Percentiles rank a stretch among this genome's conserved stretches.
These are phyloP conservation scores for Coccomyxa subellipsoidea DNA, from an alignment of 163 green algal species.

Conservation along the genomic window DNA sequence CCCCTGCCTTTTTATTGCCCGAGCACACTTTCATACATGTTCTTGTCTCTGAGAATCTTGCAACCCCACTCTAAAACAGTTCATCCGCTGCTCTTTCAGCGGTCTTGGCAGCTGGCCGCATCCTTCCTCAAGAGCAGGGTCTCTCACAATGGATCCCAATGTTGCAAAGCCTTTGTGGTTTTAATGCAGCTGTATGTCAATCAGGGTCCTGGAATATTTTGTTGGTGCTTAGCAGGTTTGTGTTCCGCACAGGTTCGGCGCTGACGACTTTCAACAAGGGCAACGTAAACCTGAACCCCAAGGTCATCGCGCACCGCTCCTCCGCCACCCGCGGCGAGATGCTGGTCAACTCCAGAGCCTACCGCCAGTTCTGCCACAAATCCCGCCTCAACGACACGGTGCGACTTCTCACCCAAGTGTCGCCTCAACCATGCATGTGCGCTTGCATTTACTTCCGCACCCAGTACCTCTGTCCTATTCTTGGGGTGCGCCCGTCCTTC, in stretches of 20 bases:
- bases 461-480: neutral
- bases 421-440: neutral
- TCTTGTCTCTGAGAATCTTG: no score
- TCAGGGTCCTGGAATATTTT: no score
- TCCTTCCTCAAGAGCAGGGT: no score
- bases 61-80: no score
- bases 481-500: neutral
- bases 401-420: neutral
- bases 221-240: neutral
- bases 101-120: no score
- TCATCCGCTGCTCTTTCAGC: no score
- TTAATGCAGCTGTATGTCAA: no score
- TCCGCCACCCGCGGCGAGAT: constrained; percentile 43
- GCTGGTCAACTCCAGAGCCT: constrained; percentile 38
- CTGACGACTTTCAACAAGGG: constrained; percentile 52
- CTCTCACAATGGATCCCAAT: no score
- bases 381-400: constrained; percentile 27
- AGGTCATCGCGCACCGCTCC: constrained; percentile 40
- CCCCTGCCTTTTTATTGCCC: no score
- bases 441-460: neutral
- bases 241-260: constrained; percentile 30
- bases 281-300: constrained; percentile 28
- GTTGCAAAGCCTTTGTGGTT: no score
- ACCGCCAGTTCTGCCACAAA: constrained; percentile 26
- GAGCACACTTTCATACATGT: no score